Conservation (phyloP, 345 rosid genomes). For the Melaleuca quinquenervia region DNA sequence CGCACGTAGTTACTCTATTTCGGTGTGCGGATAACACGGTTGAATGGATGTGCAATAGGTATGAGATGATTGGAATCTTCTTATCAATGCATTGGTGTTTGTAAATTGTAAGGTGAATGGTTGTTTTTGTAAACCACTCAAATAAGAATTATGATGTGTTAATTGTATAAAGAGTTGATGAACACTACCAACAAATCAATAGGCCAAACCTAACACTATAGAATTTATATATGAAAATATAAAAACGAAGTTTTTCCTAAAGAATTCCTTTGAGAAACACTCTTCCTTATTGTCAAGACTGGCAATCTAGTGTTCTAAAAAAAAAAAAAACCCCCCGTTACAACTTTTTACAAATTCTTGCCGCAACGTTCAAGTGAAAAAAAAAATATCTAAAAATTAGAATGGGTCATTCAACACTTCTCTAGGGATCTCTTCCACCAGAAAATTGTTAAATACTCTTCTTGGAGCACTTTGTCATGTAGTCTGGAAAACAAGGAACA, state of each 20-base stretch:
- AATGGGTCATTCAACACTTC: no score
- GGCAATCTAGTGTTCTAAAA: not conserved
- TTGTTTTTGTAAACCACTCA: not conserved
- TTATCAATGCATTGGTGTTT: not conserved
- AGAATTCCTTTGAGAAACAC: not conserved
- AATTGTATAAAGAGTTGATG: not conserved
- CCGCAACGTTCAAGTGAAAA: no score
- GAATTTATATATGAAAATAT: not conserved
- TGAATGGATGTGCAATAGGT: not conserved
- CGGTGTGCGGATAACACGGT: not conserved
- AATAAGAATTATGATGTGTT: not conserved
- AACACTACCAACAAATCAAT: not conserved
- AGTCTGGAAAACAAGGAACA: no score
- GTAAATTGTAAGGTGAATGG: not conserved
- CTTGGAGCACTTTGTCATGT: no score
- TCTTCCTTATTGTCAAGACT: not conserved
- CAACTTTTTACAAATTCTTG: not conserved
- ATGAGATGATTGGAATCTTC: not conserved
- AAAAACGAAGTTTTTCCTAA: not conserved
- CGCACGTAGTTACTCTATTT: not conserved
- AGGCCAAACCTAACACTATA: not conserved
- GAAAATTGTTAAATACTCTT: no score
- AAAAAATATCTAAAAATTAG: no score
- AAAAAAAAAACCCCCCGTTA: not conserved
- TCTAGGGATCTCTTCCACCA: no score